Evolutionary conservation across 176 grass and related monocot genomes (phyloP), one percentile per base, ranked within the genome.

Genomic region (Miscanthus lutarioriparius): DNA sequence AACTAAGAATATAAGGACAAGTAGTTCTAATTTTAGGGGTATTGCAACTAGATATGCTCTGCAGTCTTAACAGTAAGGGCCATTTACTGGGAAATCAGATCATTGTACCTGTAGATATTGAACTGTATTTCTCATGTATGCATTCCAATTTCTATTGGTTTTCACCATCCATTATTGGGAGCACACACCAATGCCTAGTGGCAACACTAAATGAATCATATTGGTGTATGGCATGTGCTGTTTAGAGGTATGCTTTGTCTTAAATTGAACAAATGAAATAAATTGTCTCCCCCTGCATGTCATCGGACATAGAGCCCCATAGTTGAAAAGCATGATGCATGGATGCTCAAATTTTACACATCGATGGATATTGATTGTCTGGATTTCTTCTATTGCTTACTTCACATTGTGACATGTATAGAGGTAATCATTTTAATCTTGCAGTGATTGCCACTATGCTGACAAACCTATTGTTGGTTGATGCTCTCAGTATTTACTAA

Each of bases 31-130:
- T 41, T 26, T 76, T 67, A 66, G 11, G 28, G 3, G 30, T 16
- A 27, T 70, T 11, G n/a, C 2, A 37, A 69, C 45, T 53, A 38
- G 11, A 49, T 35, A 47, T 49, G 27, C 2, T 67, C 19, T n/a
- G 13, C 27, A 49, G 10, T 47, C 17, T 70, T 63, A 61, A 64
- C 11, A 23, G 20, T 44, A 7, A 22, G 45, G 82, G 54, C 22
- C 45, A 13, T 83, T 83, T n/a, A 49, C 11, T 33, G 62, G 17
- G 41, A 83, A 65, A 73, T 41, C n/a, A 80, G 37, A 68, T 53
- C 32, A 37, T 69, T 38, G 37, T 35, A 53, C 32, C 23, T 20
- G 11, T 54, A 72, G 20, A 51, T 78, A 47, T 61, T 70, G 28
- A 44, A 40, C 73, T 70, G 23, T 27, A 22, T 64, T 72, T n/a